Evolutionary conservation across 345 rosid species (phyloP), one percentile per base, ranked within the genome.

Genomic region (Iberis pinnata): DNA sequence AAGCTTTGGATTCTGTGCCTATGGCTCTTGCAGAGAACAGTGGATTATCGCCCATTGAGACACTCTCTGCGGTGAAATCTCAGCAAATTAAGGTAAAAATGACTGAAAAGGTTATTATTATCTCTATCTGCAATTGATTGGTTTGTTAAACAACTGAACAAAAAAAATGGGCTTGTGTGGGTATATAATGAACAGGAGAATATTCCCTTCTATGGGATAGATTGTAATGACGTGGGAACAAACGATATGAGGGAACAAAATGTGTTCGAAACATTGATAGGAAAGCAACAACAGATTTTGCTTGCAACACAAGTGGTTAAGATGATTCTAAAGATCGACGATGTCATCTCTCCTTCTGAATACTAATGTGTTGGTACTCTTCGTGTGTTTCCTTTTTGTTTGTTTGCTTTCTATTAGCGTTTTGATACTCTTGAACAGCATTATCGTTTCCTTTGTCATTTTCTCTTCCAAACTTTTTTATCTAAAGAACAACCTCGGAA

Each of bases 11-110:
- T 66, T 63, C 80, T 12, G 50, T 92, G 47, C 87, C 97, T 1
- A 83, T 83, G 98, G 95, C 98, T 12, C 95, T 92, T 27, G 99
- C 99, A 7, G 97, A 93, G 68, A 93, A 93, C 65, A 88, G 97
- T 44, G 98, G 98, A 29, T 77, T 85, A 65, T 95, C 88, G 63
- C 97, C 98, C 18, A 88, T 88, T 45, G 97, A 93, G 73, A 88
- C 94, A 1, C 75, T 88, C 33, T 93, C 99, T 53, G 95, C 85
- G 0, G 99, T 88, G 49, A 93, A 88, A 73, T 78, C 88, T 64
- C 95, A 85, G 70, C 97, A 88, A 78, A 64, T 83, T 19, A 83
- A 88, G 94, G 97, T 79, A 79, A 55, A 11, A 18, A 4, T 18
- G 8, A 29, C 11, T n/a, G 39, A 53, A n/a, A n/a, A n/a, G n/a